Conservation (phyloP, 768 basidiomycete species). For the Auriscalpium orientale region DNA sequence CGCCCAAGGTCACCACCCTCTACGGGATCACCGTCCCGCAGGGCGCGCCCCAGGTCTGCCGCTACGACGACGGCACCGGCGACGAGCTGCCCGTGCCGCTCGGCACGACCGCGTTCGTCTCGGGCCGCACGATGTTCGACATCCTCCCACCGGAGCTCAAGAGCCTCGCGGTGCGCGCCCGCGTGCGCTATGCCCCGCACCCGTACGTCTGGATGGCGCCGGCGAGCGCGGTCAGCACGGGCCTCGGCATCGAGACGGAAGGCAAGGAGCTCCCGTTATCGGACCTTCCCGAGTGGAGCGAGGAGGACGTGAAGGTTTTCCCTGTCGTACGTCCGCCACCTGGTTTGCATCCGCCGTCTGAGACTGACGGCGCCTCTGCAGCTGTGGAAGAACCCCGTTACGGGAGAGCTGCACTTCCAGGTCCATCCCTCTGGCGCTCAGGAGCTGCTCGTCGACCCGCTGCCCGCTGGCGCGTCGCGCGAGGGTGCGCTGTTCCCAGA, state of each 20-base stretch:
- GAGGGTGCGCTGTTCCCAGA: slow-evolving; percentile 75
- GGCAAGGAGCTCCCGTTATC: slow-evolving; percentile 54
- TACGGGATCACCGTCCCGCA: slow-evolving; percentile 66
- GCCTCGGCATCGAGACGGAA: slow-evolving; percentile 73
- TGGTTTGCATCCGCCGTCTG: background rate
- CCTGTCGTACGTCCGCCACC: slow-evolving; percentile 41
- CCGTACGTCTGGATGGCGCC: slow-evolving; percentile 87
- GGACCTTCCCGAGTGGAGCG: slow-evolving; percentile 79
- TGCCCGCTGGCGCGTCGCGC: slow-evolving; percentile 51
- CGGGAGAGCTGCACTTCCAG: slow-evolving; percentile 76
- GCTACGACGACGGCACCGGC: slow-evolving; percentile 82
- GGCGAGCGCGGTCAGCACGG: slow-evolving; percentile 62
- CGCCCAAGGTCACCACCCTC: slow-evolving; percentile 77
- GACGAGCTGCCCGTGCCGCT: slow-evolving; percentile 75
- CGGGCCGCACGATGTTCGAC: slow-evolving; percentile 77
- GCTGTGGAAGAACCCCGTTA: slow-evolving; percentile 91
- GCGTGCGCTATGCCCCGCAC: slow-evolving; percentile 73
- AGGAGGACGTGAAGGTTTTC: slow-evolving; percentile 61
- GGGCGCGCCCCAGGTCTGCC: slow-evolving; percentile 51
- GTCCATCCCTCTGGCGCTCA: slow-evolving; percentile 77
- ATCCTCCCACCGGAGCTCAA: slow-evolving; percentile 60
- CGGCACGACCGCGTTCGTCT: slow-evolving; percentile 77
- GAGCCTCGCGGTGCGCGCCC: slow-evolving; percentile 67
- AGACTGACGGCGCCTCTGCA: slow-evolving; percentile 21
- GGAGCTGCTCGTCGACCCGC: slow-evolving; percentile 64